Evolutionary conservation across 2,329 filamentous ascomycete genomes (phyloP), one percentile per base, ranked within the genome.

Genomic region (Zopfia rhizophila): DNA sequence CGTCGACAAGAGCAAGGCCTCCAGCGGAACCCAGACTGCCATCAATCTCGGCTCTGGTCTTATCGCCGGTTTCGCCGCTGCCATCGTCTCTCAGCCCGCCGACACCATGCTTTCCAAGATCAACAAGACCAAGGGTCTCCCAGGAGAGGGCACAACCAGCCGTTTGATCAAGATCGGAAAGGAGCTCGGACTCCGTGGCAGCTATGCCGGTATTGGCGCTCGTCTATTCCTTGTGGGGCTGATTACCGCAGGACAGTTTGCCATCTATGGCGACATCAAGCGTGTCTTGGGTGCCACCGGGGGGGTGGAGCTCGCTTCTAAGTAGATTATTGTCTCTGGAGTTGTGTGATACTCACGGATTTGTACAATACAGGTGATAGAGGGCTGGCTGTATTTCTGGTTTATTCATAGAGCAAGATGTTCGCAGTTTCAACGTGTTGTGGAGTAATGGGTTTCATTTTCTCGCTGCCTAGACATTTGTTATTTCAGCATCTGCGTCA

Each of bases 61-160:
- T 61, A 83, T 92, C 47, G 91, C 91, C 43, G 83, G 91, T 82
- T 91, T 95, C 79, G 90, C 90, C 66, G 90, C 90, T 65, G 90
- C 90, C 71, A 73, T 93, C 65, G 83, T 95, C 72, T 95, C 90
- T 55, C 90, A 95, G 81, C 90, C 90, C 64, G 90, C 90, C 73
- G 90, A 95, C 75, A 95, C 90, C 72, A 95, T 95, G 90, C 86
- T 95, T 58, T 89, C 84, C 79, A 94, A 93, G 85, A 94, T 95
- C 83, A 95, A 95, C 88, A 94, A 94, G 88, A 90, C 88, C 78
- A 86, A 90, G 82, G 90, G 89, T 78, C 80, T 85, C 51, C 90
- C 90, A 60, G 90, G 90, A 81, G 89, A 95, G 81, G 85, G 90
- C 69, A 94, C 89, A 66, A 83, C 83, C 72, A 82, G 80, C 74